These are phyloP conservation scores for Amanita inopinata DNA, from an alignment of 768 basidiomycete species.

Conservation along the genomic window DNA sequence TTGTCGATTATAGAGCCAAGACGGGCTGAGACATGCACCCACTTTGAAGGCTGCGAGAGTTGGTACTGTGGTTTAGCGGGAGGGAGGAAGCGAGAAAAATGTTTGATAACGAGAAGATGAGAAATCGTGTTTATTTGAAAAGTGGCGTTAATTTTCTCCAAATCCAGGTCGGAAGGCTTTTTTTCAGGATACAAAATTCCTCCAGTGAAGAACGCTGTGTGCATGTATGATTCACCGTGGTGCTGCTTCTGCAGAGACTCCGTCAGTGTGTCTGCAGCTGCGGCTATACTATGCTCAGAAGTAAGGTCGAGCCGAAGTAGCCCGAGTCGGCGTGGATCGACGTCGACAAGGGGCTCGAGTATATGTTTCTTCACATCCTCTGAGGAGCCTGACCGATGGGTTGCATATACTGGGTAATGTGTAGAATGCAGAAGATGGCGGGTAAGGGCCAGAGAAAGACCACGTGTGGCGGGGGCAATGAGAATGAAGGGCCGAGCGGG, in stretches of 20 bases:
- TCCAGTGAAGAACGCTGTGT: conserved; percentile 46
- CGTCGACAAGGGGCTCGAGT: conserved; percentile 29
- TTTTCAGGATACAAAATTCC: conserved; percentile 49
- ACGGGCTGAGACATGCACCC: conserved; percentile 52
- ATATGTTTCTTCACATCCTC: conserved; percentile 30
- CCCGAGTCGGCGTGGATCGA: conserved; percentile 34
- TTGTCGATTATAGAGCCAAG: conserved; percentile 54
- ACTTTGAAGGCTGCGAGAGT: conserved; percentile 31
- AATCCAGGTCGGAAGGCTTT: conserved; percentile 37
- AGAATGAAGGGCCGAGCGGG: conserved; percentile 36
- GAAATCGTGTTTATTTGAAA: conserved; percentile 53
- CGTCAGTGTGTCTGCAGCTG: conserved; percentile 34
- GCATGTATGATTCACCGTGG: conserved; percentile 30
- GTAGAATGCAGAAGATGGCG: conserved; percentile 43
- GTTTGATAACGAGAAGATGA: conserved; percentile 51
- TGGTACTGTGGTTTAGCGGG: conserved; percentile 14
- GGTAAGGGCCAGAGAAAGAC: conserved; percentile 45
- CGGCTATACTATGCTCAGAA: conserved; percentile 39
- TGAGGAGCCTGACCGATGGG: conserved; percentile 32
- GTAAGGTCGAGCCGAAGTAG: conserved; percentile 42
- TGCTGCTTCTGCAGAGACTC: conserved; percentile 19
- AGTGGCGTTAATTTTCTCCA: conserved; percentile 28
- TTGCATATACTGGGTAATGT: conserved; percentile 43
- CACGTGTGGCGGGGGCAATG: conserved; percentile 45
- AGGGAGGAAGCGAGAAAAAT: conserved; percentile 52